Conservation (phyloP, 805 yeast genomes). For the Cyberlindnera meyerae region DNA sequence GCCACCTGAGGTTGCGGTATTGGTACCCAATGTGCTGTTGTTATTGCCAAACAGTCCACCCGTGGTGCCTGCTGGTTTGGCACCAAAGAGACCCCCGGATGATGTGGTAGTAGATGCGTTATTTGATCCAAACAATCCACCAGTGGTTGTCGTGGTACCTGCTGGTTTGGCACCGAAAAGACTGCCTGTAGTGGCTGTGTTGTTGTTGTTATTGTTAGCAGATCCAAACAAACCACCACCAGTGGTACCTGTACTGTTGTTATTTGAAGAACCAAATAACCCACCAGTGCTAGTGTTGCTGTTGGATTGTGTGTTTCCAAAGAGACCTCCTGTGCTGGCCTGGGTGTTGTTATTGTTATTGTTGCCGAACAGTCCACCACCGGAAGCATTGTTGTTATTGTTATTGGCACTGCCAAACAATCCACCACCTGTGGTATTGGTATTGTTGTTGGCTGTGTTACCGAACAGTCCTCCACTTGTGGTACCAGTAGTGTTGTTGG, state of each 20-base stretch:
- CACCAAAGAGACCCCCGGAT: slow-evolving; percentile 14
- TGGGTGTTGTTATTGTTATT: neutral
- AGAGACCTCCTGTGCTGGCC: neutral
- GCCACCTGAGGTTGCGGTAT: slow-evolving; percentile 23
- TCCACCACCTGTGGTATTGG: slow-evolving; percentile 15
- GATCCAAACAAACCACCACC: slow-evolving; percentile 36
- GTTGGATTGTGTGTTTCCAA: neutral
- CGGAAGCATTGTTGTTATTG: neutral
- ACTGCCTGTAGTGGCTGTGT: slow-evolving; percentile 23
- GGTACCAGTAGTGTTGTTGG: too few species aligned
- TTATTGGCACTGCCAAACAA: slow-evolving; percentile 15
- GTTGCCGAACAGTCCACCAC: slow-evolving; percentile 31
- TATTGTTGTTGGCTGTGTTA: neutral
- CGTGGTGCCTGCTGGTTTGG: neutral
- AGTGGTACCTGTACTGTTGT: neutral
- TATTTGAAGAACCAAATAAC: neutral
- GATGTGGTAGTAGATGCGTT: neutral
- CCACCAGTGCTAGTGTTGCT: too few species aligned
- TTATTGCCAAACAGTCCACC: slow-evolving; percentile 23
- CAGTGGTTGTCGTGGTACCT: slow-evolving; percentile 2
- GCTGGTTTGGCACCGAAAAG: slow-evolving; percentile 25
- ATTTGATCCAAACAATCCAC: slow-evolving; percentile 8
- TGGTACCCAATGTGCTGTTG: slow-evolving; percentile 17
- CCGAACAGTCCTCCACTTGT: neutral
- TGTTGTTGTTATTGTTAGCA: neutral